phyloP scores from a whole-genome alignment of 1,139 yeast genomes.

The Pichia norvegensis region DNA sequence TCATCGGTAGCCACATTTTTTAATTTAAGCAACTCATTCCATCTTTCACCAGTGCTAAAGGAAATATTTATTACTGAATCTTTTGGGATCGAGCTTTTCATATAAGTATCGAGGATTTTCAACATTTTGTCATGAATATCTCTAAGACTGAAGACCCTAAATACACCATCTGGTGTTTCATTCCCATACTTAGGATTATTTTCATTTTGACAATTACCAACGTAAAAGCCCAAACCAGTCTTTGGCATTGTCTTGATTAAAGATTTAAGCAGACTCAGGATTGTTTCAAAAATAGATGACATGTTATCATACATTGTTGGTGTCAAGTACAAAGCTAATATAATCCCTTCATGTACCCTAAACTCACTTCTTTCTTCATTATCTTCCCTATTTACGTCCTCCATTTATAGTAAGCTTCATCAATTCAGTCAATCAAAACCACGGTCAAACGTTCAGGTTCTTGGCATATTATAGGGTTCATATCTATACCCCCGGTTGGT shows the following conservation, averaged over 20 bases:
- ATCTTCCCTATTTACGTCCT: constrained; percentile 2
- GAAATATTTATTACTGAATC: constrained; percentile 7
- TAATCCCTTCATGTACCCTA: constrained; percentile 56
- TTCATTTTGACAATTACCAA: constrained; percentile 39
- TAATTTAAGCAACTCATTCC: constrained; percentile 23
- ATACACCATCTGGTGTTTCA: constrained; percentile 15
- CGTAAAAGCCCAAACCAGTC: constrained; percentile 61
- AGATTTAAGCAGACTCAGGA: constrained; percentile 49
- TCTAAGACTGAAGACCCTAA: constrained; percentile 31
- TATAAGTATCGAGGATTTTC: constrained; percentile 32
- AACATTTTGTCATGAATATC: constrained; percentile 36
- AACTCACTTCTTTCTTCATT: constrained; percentile 30
- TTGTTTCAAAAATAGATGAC: constrained; percentile 45
- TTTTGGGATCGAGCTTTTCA: constrained; percentile 3
- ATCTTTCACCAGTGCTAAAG: constrained; percentile 2
- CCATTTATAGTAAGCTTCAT: no score
- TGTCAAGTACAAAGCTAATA: constrained; percentile 55
- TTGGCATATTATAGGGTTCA: background rate
- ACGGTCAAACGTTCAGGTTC: no score
- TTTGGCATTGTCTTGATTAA: constrained; percentile 51
- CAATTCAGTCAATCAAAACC: no score
- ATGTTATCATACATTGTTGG: constrained; percentile 42
- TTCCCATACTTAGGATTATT: constrained; percentile 3
- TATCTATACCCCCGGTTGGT: background rate
- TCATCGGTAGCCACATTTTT: constrained; percentile 11